These are phyloP conservation scores for Alectoria sarmentosa DNA, from an alignment of 495 filamentous ascomycete species.

Conservation along the genomic window DNA sequence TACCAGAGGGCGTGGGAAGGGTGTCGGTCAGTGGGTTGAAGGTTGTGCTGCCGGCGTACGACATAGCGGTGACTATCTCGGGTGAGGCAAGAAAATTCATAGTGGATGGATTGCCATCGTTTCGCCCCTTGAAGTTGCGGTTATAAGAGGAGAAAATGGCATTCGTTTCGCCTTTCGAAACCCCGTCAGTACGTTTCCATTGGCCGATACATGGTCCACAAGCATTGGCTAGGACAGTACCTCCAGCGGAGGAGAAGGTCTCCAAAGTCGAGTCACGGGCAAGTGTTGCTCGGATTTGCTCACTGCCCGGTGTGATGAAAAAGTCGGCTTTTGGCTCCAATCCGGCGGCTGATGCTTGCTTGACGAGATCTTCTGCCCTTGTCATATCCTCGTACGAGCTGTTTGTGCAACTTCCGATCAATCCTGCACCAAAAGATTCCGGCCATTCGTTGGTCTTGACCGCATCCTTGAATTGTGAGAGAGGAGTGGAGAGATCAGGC, in stretches of 20 bases:
- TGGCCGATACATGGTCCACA: slow-evolving; percentile 95
- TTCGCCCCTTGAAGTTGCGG: slow-evolving; percentile 94
- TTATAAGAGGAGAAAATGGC: slow-evolving; percentile 97
- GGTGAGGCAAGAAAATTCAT: slow-evolving; percentile 99
- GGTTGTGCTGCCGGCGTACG: slow-evolving; percentile 83
- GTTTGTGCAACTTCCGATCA: slow-evolving; percentile 98
- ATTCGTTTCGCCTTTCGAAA: slow-evolving; percentile 77
- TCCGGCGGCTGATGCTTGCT: slow-evolving; percentile 79
- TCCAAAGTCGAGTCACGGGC: slow-evolving; percentile 76
- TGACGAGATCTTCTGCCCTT: slow-evolving; percentile 81
- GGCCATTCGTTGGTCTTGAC: slow-evolving; percentile 86
- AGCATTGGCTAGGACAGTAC: slow-evolving; percentile 86
- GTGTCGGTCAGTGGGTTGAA: slow-evolving; percentile 95
- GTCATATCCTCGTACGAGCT: slow-evolving; percentile 99
- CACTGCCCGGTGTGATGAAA: slow-evolving; percentile 92
- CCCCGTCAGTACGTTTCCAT: slow-evolving; percentile 86
- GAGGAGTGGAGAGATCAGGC: slow-evolving; percentile 84
- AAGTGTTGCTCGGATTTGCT: slow-evolving; percentile 92
- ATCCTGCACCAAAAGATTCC: slow-evolving; percentile 76
- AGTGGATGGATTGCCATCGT: slow-evolving; percentile 90
- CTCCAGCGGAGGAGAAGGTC: slow-evolving; percentile 83
- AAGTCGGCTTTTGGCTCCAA: slow-evolving; percentile 84
- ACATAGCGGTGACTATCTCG: slow-evolving; percentile 93
- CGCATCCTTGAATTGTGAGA: slow-evolving; percentile 78
- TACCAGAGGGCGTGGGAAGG: slow-evolving; percentile 72